These are phyloP conservation scores for Talaromyces piceae DNA, from an alignment of 2,329 filamentous ascomycete species.

Conservation along the genomic window DNA sequence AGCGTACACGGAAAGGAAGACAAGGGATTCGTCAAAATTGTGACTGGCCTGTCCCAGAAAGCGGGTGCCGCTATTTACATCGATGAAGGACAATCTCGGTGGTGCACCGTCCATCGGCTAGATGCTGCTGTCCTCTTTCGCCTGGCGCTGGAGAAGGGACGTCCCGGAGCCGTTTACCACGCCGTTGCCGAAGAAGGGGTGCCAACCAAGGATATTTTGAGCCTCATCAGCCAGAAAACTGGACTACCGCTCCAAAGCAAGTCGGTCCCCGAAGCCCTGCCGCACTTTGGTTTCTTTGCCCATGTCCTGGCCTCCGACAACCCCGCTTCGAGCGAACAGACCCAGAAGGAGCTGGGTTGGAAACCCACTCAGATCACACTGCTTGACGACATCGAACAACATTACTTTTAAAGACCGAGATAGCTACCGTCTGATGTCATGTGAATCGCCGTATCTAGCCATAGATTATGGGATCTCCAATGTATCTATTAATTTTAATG, in stretches of 20 bases:
- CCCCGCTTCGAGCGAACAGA: slow-evolving; percentile 29
- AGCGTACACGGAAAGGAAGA: slow-evolving; percentile 32
- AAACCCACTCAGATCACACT: slow-evolving; percentile 17
- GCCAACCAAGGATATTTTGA: slow-evolving; percentile 28
- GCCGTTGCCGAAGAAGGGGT: slow-evolving; percentile 31
- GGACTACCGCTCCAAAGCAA: slow-evolving; percentile 24
- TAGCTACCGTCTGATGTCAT: neutral
- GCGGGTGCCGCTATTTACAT: slow-evolving; percentile 28
- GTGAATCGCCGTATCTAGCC: neutral
- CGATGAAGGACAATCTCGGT: slow-evolving; percentile 29
- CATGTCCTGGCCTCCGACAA: slow-evolving; percentile 21
- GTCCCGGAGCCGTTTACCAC: slow-evolving; percentile 30
- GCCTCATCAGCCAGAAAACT: slow-evolving; percentile 28
- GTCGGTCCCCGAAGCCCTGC: slow-evolving; percentile 20
- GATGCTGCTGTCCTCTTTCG: slow-evolving; percentile 35
- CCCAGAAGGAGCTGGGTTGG: slow-evolving; percentile 32
- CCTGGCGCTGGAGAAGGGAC: slow-evolving; percentile 33
- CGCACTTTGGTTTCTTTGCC: slow-evolving; percentile 24
- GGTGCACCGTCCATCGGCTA: slow-evolving; percentile 30
- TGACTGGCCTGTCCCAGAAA: slow-evolving; percentile 22
- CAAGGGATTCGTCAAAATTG: slow-evolving; percentile 22
- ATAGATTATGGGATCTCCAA: too few relatives aligned
- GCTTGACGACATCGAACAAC: slow-evolving; percentile 23
- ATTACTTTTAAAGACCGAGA: slow-evolving; percentile 1
- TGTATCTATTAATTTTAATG: too few relatives aligned